Conservation (phyloP, 1,284 basidiomycete species). For the Melampsora occidentalis region DNA sequence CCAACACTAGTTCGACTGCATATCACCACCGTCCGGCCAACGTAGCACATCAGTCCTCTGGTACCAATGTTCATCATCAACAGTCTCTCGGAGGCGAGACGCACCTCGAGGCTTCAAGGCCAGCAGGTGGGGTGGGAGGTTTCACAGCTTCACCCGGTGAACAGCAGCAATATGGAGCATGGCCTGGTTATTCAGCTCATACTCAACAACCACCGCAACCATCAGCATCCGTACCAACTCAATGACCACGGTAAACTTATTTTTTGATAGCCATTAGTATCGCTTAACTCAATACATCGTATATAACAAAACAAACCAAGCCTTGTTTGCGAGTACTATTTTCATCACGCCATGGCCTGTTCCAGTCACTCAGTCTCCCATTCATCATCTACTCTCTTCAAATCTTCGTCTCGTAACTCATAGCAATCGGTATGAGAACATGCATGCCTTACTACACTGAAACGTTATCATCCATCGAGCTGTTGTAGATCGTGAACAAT, state of each 20-base stretch:
- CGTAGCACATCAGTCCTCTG: not conserved
- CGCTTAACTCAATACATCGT: no score
- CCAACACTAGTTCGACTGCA: not conserved
- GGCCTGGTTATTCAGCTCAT: slow-evolving; percentile 5
- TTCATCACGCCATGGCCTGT: no score
- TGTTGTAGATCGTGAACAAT: no score
- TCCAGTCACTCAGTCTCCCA: no score
- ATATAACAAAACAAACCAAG: no score
- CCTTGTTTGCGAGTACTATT: no score
- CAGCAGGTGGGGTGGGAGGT: not conserved
- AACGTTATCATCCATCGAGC: no score
- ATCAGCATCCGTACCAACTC: not conserved
- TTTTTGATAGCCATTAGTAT: no score
- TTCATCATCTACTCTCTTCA: no score
- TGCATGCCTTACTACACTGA: no score
- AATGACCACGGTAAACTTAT: not conserved
- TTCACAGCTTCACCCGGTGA: not conserved
- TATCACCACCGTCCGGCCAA: slow-evolving; percentile 1
- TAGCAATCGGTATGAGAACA: no score
- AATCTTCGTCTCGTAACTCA: no score
- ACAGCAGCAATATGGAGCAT: not conserved
- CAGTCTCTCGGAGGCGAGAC: not conserved
- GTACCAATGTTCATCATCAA: not conserved
- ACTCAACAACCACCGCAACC: not conserved
- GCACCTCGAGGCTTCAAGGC: not conserved